Base-by-base conservation (phyloP, 768 basidiomycete species). In the Leccinum barrowsii region DNA sequence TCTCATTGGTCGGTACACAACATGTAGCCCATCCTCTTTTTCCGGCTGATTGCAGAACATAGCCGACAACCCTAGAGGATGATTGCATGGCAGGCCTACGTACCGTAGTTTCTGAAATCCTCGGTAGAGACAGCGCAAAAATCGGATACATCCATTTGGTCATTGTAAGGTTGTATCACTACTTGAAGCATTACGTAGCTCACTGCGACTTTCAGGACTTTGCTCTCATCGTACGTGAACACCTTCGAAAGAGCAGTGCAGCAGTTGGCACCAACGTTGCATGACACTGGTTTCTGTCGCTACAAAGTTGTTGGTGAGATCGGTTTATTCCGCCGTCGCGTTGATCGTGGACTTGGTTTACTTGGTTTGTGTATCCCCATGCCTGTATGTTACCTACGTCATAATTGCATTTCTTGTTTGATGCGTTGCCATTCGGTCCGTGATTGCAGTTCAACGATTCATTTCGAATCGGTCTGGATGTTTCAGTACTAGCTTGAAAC, bases 111-210 rank as follows among this genome's bases (percentile, higher is more conserved):
- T 65, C 60, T 28, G 60, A 68, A 19, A 59, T 66, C 59, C 52
- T 37, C 32, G 67, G 69, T 5, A 50, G 57, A 54, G 64, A 57
- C 58, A 51, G n/a, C 26, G 10, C 48, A 15, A 54, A 58, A 8
- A 52, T 68, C 49, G 64, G 62, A 51, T 60, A 50, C 42, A 56
- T 56, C 24, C 69, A 68, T 35, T 35, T 68, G 28, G 48, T 69
- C 32, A 62, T 69, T 52, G 68, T 69, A 52, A 48, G 59, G 5
- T 32, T 35, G 12, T 24, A 50, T 34, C 50, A 40, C 22, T 30
- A 40, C 40, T n/a, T 44, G 7, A 22, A 32, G 34, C 24, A 7
- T 50, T 21, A 26, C 21, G 8, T 55, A 47, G 11, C 52, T 64
- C 48, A 68, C 46, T 28, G 46, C 11, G 26, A 50, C 26, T 30